A percentile compares a stretch with the other conserved stretches of the same genome.
Evolutionary conservation across 2,329 filamentous ascomycete species (phyloP).

Genomic region (Cladophialophora yegresii): DNA sequence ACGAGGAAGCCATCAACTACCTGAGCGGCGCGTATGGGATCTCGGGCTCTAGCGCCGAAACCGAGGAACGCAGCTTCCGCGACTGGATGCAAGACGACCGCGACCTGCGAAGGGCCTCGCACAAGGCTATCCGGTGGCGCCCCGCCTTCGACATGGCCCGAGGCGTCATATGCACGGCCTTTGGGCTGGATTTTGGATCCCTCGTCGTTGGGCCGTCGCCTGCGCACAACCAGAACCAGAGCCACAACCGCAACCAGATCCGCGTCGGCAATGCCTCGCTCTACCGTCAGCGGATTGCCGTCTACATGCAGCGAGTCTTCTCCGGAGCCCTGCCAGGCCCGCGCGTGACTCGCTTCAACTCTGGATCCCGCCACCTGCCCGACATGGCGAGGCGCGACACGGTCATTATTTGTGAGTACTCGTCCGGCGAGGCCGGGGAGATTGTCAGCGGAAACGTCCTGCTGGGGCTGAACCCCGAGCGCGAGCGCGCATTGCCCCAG

Average conservation of each 20-base stretch:
- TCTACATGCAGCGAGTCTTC: conserved; percentile 23
- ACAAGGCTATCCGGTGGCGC: conserved; percentile 23
- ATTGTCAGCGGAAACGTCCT: conserved; percentile 11
- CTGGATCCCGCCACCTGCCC: conserved; percentile 1
- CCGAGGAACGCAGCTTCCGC: conserved; percentile 17
- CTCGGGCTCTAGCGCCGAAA: conserved; percentile 11
- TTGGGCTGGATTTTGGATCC: conserved; percentile 23
- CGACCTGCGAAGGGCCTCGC: conserved; percentile 8
- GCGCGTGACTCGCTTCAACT: conserved; percentile 15
- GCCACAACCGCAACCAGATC: background rate
- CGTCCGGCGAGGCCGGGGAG: conserved; percentile 14
- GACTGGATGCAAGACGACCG: conserved; percentile 25
- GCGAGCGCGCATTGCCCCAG: background rate
- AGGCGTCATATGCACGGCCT: conserved; percentile 21
- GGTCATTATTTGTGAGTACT: conserved; percentile 23
- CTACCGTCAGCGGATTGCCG: conserved; percentile 18
- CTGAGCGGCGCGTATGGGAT: conserved; percentile 17
- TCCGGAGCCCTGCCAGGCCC: conserved; percentile 5
- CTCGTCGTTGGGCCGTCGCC: background rate
- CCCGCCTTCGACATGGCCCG: conserved; percentile 19
- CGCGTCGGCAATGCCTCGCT: conserved; percentile 1
- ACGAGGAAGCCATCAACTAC: conserved; percentile 20
- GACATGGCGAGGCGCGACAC: conserved; percentile 20
- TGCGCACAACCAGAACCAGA: background rate
- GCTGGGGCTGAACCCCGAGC: conserved; percentile 11